Conservation (phyloP, 306 rosid species). For the Vicia faba region DNA sequence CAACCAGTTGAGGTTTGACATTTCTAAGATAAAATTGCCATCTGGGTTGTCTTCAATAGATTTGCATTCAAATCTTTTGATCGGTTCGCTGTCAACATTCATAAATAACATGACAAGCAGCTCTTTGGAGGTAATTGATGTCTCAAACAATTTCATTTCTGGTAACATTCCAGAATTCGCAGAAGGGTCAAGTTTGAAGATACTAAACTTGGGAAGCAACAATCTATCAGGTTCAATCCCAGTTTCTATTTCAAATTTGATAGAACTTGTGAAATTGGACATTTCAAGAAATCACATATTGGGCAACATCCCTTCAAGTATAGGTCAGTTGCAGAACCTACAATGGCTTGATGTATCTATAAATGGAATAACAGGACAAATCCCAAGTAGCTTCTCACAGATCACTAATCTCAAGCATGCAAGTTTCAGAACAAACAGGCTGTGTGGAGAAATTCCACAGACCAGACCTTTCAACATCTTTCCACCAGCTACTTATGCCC, state of each 20-base stretch:
- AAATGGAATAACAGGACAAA: constrained; percentile 69
- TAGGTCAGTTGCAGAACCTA: constrained; percentile 65
- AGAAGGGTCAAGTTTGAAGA: constrained; percentile 64
- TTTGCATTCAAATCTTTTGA: constrained; percentile 66
- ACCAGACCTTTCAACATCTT: constrained; percentile 79
- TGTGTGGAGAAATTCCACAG: constrained; percentile 96
- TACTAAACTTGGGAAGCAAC: constrained; percentile 69
- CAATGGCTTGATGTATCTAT: constrained; percentile 91
- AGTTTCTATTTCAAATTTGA: constrained; percentile 64
- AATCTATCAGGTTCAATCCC: constrained; percentile 73
- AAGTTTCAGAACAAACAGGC: constrained; percentile 82
- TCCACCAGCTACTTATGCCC: constrained; percentile 80
- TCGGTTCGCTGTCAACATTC: constrained; percentile 68
- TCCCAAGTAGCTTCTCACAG: constrained; percentile 77
- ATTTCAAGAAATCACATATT: constrained; percentile 79
- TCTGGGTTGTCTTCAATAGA: constrained; percentile 56
- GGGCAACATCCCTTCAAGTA: constrained; percentile 67
- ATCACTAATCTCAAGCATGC: constrained; percentile 66
- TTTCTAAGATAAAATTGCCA: constrained; percentile 64
- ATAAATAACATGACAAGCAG: constrained; percentile 57
- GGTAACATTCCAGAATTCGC: constrained; percentile 67
- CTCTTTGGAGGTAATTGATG: constrained; percentile 75
- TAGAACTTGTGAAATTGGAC: constrained; percentile 63
- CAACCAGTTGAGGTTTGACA: constrained; percentile 72
- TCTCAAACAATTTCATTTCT: constrained; percentile 74